Base-by-base conservation (phyloP, 306 rosid species). In the Inga laurina region DNA sequence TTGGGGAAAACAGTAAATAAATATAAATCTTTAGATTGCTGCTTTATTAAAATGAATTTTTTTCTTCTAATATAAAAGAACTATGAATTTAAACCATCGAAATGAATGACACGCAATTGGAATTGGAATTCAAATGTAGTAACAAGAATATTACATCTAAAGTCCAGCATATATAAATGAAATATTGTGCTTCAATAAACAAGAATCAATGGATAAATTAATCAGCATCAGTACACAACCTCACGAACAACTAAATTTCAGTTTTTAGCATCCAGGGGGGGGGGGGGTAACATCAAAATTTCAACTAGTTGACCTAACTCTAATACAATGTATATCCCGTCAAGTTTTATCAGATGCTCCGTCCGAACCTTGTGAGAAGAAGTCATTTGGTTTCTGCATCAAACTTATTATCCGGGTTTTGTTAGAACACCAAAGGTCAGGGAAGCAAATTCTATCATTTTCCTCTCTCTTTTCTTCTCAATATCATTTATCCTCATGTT, bases 311-410 rank as follows among this genome's bases (percentile, higher is more conserved):
- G 67, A 46, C 79, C 88, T 79, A 78, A 84, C 73, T 76, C 4
- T 70, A 52, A 16, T 52, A 22, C 22, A 71, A 71, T 43, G 77
- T 48, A 85, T 75, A 72, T 54, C 46, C 75, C 35, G 69, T 78
- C 65, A 73, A 37, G 82, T 68, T 68, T 77, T 68, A 57, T 51
- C 70, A 81, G 75, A 73, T n/a, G 76, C 82, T 73, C 70, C 61
- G 21, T 83, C 83, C 90, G 78, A 81, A 72, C 81, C 88, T 85
- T 66, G 85, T 82, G 80, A 73, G 73, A 77, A 82, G 83, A 81
- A 78, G 81, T 90, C 80, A 86, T 81, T 81, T 81, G 24, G 61
- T 82, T 72, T 19, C 54, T 39, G 43, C 43, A 39, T 2, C 43
- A 39, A 39, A 39, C 43, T 39, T 5, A 5, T 39, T 39, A 39